Evolutionary conservation across 2,329 filamentous ascomycete genomes (phyloP).

Genomic region (Verticillium klebahnii): DNA sequence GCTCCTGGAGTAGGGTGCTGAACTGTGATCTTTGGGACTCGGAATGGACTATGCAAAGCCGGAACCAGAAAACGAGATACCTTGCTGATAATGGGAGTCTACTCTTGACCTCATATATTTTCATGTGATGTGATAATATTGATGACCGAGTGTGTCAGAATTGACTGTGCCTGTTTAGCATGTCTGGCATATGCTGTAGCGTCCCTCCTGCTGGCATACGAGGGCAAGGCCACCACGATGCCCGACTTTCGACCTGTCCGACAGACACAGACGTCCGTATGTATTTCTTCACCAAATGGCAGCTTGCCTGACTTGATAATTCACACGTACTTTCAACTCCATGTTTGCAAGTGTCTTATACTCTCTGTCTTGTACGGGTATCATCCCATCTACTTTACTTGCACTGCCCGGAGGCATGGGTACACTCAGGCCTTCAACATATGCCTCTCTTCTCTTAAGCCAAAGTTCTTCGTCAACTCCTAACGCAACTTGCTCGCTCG

Average conservation of each 20-base stretch:
- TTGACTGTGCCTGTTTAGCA: no score
- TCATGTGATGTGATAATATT: neutral
- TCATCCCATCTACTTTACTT: neutral
- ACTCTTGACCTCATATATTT: neutral
- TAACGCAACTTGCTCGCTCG: conserved; percentile 7
- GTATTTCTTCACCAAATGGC: neutral
- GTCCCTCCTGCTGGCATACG: no score
- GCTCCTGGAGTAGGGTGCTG: neutral
- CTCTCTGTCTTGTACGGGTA: neutral
- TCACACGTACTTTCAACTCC: no score
- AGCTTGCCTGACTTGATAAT: neutral
- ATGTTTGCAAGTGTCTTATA: neutral
- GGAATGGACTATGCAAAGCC: neutral
- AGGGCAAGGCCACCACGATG: no score
- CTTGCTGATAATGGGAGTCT: neutral
- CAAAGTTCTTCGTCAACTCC: conserved; percentile 7
- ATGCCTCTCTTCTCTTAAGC: conserved; percentile 4
- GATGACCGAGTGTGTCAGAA: no score
- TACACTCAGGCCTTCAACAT: neutral
- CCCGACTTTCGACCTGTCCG: no score
- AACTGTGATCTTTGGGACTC: neutral
- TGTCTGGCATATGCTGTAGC: no score
- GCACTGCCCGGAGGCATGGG: neutral
- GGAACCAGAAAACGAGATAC: neutral
- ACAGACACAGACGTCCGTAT: neutral